Base-by-base conservation (phyloP, 1,139 yeast species). In the Geotrichum carabidarum region DNA sequence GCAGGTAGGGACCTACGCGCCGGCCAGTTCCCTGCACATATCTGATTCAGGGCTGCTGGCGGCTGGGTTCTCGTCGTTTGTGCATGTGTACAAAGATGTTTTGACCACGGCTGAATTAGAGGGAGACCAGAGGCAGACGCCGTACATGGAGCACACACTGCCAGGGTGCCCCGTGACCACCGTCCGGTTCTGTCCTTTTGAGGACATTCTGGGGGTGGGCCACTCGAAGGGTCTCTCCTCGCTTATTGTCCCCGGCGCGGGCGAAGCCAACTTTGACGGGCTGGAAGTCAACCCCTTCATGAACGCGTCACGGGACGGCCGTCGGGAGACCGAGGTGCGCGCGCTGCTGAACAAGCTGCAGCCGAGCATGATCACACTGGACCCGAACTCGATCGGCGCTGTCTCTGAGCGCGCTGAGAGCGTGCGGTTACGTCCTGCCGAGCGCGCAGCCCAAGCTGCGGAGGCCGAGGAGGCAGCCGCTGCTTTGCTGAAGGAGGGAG, bases 241-340 rank as follows among this genome's bases (percentile, higher is more conserved):
- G 22, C 65, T 94, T 56, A 86, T 94, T 61, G 79, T 93, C 56
- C 99, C 99, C 40, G 99, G 99, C 41, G 77, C 98, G 50, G 99
- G 99, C 75, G 99, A 94, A 73, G 97, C 99, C 58, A 94, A 94
- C 73, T 91, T 81, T 68, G 99, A 94, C 75, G 91, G 99, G 1
- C 74, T 90, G 66, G 99, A 94, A 71, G 73, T 84, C 65, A 94
- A 94, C 71, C 99, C 99, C 59, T 94, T 79, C 73, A 96, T 89
- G 72, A 81, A 94, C 22, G 84, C 90, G 49, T 68, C 75, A 7
- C 66, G 69, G 50, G 86, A 88, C 69, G 97, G 91, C 72, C 84
- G 99, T 76, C 95, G 93, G 71, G 95, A 93, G 74, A 79, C 81
- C 55, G 99, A 94, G 75, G 96, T 94, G 46, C 82, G 94, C 67